These are phyloP conservation scores for Phialophora chinensis DNA, from an alignment of 2,329 filamentous ascomycete species.

Conservation along the genomic window DNA sequence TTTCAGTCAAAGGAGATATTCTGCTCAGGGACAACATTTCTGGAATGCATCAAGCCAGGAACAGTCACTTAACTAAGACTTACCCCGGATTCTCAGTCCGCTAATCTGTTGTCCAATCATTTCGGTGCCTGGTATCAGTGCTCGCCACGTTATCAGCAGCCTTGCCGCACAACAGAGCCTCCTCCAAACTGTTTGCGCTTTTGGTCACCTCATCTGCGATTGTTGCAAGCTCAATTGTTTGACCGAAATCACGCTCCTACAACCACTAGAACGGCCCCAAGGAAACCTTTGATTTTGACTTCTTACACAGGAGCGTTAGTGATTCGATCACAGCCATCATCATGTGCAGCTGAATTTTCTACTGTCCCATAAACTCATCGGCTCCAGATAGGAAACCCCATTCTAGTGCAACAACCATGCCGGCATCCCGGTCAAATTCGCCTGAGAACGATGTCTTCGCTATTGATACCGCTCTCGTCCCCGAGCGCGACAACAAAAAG, in stretches of 20 bases:
- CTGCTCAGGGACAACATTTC: neutral
- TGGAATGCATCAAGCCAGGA: slow-evolving; percentile 3
- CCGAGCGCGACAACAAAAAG: slow-evolving; percentile 58
- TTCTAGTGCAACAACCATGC: slow-evolving; percentile 16
- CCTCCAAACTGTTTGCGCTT: neutral
- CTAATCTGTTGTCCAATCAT: slow-evolving; percentile 24
- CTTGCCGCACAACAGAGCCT: neutral
- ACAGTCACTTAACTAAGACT: neutral
- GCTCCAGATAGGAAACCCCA: neutral
- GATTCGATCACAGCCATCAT: neutral
- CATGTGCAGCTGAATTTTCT: neutral
- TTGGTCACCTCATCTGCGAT: neutral
- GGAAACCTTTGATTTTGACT: neutral
- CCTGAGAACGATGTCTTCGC: slow-evolving; percentile 45
- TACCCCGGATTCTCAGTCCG: slow-evolving; percentile 31
- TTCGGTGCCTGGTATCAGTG: slow-evolving; percentile 9
- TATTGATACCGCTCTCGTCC: slow-evolving; percentile 63
- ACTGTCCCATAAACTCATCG: neutral
- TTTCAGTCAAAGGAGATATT: neutral
- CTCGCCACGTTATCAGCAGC: slow-evolving; percentile 12
- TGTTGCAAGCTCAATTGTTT: neutral
- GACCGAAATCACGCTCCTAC: neutral
- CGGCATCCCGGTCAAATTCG: slow-evolving; percentile 38
- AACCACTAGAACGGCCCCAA: neutral
- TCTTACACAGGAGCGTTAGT: neutral